Conservation (phyloP, 306 rosid species). For the Oxytropis ochrocephala region DNA sequence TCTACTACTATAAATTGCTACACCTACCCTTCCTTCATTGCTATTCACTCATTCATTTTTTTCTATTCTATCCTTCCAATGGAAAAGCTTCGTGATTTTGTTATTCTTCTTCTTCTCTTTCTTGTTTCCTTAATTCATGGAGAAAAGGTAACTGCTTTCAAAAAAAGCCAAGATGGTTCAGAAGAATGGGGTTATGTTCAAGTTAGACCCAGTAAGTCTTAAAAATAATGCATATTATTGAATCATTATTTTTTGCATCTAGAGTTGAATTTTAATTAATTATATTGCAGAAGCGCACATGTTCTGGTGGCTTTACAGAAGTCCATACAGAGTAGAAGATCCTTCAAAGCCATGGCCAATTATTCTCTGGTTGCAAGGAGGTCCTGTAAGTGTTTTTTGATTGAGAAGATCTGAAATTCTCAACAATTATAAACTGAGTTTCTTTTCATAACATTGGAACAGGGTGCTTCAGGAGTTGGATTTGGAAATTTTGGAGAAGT, state of each 20-base stretch:
- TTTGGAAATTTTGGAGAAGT: slow-evolving; percentile 78
- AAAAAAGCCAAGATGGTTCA: slow-evolving; percentile 40
- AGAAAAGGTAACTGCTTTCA: slow-evolving; percentile 24
- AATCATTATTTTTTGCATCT: background rate
- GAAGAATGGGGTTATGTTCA: slow-evolving; percentile 91
- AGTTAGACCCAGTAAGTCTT: slow-evolving; percentile 87
- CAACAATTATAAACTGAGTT: background rate
- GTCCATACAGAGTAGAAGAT: slow-evolving; percentile 75
- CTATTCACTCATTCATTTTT: background rate
- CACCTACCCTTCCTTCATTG: background rate
- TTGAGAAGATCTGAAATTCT: background rate
- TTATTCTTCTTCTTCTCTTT: slow-evolving; percentile 32
- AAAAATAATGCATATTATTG: background rate
- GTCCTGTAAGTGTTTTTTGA: slow-evolving; percentile 57
- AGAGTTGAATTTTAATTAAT: background rate
- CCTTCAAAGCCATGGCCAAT: slow-evolving; percentile 89
- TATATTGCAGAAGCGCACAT: slow-evolving; percentile 71
- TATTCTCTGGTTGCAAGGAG: slow-evolving; percentile 96
- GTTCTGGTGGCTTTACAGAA: slow-evolving; percentile 95
- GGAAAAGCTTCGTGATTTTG: slow-evolving; percentile 29
- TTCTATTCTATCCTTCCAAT: slow-evolving; percentile 25
- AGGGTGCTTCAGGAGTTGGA: slow-evolving; percentile 94
- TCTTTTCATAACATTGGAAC: background rate
- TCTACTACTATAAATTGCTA: background rate
- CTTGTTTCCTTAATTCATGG: slow-evolving; percentile 29